phyloP scores from a whole-genome alignment of 345 rosid species.

The Dimocarpus longan region DNA sequence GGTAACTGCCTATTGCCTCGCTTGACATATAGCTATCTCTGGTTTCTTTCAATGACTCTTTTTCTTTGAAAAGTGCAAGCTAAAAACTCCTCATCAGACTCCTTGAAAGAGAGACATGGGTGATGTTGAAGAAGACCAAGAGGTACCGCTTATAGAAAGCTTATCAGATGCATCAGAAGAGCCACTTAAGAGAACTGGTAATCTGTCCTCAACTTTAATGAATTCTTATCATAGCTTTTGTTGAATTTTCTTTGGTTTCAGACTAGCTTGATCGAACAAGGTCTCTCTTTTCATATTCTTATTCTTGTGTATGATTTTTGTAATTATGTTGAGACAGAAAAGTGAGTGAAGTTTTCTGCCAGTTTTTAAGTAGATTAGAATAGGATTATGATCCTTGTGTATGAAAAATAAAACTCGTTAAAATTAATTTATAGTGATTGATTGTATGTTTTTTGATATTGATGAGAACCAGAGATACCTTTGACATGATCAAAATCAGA shows the following conservation, averaged over 20 bases:
- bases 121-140: slow-evolving; percentile 15
- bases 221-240: not conserved
- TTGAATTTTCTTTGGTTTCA: not conserved
- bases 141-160: slow-evolving; percentile 27
- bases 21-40: not conserved
- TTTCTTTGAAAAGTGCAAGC: not conserved
- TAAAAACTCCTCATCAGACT: not conserved
- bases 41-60: not conserved
- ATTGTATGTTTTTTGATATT: no score
- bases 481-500: no score
- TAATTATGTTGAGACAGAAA: no score
- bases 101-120: slow-evolving; percentile 14
- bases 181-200: slow-evolving; percentile 42
- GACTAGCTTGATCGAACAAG: not conserved
- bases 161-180: slow-evolving; percentile 10
- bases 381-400: no score
- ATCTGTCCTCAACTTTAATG: not conserved
- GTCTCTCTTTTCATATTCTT: not conserved
- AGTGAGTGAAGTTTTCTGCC: not conserved
- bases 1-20: no score
- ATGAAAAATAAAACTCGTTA: no score
- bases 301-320: not conserved
- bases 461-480: no score
- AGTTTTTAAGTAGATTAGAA: not conserved
- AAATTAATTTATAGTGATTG: no score